Base-by-base conservation (phyloP, 352 stramenopile genomes). In the Globisporangium cystogenes region DNA sequence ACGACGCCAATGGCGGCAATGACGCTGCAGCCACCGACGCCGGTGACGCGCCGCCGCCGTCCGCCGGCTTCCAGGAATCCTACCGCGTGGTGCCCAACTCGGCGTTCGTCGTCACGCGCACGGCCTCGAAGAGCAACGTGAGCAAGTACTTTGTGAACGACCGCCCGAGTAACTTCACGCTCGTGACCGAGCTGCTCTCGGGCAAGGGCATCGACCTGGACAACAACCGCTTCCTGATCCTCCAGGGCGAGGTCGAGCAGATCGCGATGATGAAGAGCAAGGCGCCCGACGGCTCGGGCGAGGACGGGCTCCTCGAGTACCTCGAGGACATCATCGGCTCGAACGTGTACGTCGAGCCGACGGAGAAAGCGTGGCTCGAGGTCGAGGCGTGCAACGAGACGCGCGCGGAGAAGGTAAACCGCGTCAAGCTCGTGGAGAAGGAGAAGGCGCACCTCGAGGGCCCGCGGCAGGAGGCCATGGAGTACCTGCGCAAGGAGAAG, bases 241-340 rank as follows among this genome's bases (percentile, higher is more conserved):
- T 99, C 26, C 97, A 99, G 67, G 89, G 87, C 31, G 82, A 94
- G 53, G 86, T 95, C 20, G 97, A 99, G 67, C 97, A 99, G 84
- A 99, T 99, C 60, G 95, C 93, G 33, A 99, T 99, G 90, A 99
- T 99, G 97, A 98, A 98, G 57, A 98, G 96, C 70, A 99, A 99
- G 69, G 95, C 88, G 14, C 85, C 90, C 1, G 82, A 82, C 39
- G 74, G 77, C 7, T 76, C 92, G 49, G 89, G 97, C 53, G 97
- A 99, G 59, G 97, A 99, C 50, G 97, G 97, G 20, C 72, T 99
- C 26, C 78, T 99, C 12, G 97, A 99, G 72, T 99, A 99, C 68
- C 68, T 99, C 8, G 97, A 99, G 66, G 97, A 99, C 64, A 99
- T 99, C 42, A 99, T 99, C 59, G 97, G 97, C 55, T 98, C 81